Conservation (phyloP, 768 basidiomycete species). For the Tephrocybe sp. region DNA sequence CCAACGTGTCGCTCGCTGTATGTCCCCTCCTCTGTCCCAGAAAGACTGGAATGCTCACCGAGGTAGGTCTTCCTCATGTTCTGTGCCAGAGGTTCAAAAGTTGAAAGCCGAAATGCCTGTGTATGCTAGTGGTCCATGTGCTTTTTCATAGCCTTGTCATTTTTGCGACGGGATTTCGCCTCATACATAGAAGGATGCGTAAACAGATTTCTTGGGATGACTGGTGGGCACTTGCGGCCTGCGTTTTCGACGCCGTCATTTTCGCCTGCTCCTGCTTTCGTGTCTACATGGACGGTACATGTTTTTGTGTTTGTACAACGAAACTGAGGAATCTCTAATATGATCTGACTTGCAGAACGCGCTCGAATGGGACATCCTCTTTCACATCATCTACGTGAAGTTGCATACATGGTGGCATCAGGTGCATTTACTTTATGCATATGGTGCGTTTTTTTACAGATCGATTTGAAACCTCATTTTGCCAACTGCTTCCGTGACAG, state of each 20-base stretch:
- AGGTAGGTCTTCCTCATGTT: too few species aligned
- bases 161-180: conserved; percentile 8
- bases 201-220: conserved; percentile 18
- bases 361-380: neutral
- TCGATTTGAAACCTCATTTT: too few species aligned
- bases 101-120: neutral
- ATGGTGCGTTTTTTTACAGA: conserved; percentile 16
- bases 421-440: conserved; percentile 16
- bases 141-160: conserved; percentile 10
- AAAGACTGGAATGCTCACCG: too few species aligned
- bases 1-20: too few species aligned
- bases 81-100: too few species aligned
- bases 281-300: conserved; percentile 9
- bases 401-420: conserved; percentile 1
- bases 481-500: too few species aligned
- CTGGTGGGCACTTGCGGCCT: conserved; percentile 12
- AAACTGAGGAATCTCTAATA: neutral
- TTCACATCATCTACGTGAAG: neutral
- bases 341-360: neutral
- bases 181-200: conserved; percentile 3
- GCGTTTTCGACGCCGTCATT: conserved; percentile 9
- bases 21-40: too few species aligned
- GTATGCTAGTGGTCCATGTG: neutral
- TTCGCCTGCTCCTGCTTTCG: conserved; percentile 9
- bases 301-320: neutral